phyloP scores from a whole-genome alignment of 2,329 filamentous ascomycete species.

The Lachnellula cervina region DNA sequence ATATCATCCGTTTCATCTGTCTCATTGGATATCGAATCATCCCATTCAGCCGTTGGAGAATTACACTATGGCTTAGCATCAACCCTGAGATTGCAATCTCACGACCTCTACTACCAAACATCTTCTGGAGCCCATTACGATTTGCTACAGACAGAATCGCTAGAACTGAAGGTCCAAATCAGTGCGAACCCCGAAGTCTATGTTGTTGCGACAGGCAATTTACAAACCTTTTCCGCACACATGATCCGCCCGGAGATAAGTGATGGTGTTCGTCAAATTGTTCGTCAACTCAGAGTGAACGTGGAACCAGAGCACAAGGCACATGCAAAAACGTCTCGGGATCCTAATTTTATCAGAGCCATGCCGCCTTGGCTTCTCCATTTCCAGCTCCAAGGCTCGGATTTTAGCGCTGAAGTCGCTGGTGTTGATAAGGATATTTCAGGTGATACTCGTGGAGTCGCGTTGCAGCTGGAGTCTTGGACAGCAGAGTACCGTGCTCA shows the following conservation, averaged over 20 bases:
- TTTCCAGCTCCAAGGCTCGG: conserved; percentile 77
- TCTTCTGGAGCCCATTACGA: conserved; percentile 78
- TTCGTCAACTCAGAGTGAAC: conserved; percentile 72
- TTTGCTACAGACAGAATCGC: conserved; percentile 77
- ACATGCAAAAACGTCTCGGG: conserved; percentile 44
- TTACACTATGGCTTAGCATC: conserved; percentile 83
- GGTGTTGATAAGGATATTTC: conserved; percentile 83
- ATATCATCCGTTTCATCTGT: conserved; percentile 94
- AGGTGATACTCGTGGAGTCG: conserved; percentile 73
- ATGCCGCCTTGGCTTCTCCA: conserved; percentile 81
- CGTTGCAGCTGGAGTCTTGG: conserved; percentile 82
- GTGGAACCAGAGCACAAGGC: conserved; percentile 58
- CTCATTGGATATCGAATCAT: conserved; percentile 88
- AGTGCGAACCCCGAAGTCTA: conserved; percentile 81
- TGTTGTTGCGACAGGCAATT: conserved; percentile 71
- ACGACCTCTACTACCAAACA: conserved; percentile 92
- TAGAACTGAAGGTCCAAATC: conserved; percentile 81
- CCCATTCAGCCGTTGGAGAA: conserved; percentile 81
- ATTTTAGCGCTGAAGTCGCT: conserved; percentile 86
- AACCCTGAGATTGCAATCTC: conserved; percentile 75
- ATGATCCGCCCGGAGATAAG: conserved; percentile 91
- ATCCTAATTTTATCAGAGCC: conserved; percentile 67
- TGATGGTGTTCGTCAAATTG: conserved; percentile 85
- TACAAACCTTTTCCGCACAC: conserved; percentile 84
- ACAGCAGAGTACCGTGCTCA: conserved; percentile 85